A percentile compares a stretch with the other conserved stretches of the same genome.
Conservation (phyloP, 495 filamentous ascomycete species). For the Hypoxylon fuscum region DNA sequence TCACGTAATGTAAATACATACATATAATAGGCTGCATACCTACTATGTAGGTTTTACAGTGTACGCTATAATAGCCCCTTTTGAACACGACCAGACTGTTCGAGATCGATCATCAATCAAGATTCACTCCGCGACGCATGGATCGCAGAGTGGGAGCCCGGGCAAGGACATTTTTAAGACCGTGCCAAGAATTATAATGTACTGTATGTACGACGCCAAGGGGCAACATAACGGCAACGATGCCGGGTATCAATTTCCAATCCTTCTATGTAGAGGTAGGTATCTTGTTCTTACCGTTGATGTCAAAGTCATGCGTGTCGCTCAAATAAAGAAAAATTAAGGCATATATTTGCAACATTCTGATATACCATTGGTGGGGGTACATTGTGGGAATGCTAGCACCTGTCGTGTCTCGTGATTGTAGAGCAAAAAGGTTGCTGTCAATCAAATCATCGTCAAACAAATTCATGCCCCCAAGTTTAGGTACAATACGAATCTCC, state of each 20-base stretch:
- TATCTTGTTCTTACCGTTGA: not conserved
- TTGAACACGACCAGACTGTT: conserved; percentile 24
- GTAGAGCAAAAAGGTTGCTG: not conserved
- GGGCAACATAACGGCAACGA: not conserved
- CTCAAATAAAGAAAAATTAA: not conserved
- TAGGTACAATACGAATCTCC: conserved; percentile 2
- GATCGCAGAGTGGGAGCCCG: conserved; percentile 18
- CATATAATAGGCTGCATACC: not conserved
- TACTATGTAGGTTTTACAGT: not conserved
- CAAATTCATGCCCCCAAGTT: not conserved
- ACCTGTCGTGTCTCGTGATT: conserved; percentile 15
- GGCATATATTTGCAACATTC: not conserved
- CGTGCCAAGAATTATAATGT: not conserved
- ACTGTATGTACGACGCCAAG: conserved; percentile 16
- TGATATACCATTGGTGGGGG: conserved; percentile 4
- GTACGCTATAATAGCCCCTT: conserved; percentile 17
- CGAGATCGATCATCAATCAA: conserved; percentile 41
- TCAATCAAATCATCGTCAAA: not conserved
- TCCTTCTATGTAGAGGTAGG: no score
- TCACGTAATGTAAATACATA: not conserved
- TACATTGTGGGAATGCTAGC: conserved; percentile 8
- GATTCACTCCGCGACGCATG: conserved; percentile 27
- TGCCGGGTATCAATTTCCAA: conserved; percentile 8
- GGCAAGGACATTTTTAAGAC: conserved; percentile 12
- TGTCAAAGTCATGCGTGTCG: not conserved